Evolutionary conservation across 139 green algal genomes (phyloP).

Genomic region (Tetraselmis chui): DNA sequence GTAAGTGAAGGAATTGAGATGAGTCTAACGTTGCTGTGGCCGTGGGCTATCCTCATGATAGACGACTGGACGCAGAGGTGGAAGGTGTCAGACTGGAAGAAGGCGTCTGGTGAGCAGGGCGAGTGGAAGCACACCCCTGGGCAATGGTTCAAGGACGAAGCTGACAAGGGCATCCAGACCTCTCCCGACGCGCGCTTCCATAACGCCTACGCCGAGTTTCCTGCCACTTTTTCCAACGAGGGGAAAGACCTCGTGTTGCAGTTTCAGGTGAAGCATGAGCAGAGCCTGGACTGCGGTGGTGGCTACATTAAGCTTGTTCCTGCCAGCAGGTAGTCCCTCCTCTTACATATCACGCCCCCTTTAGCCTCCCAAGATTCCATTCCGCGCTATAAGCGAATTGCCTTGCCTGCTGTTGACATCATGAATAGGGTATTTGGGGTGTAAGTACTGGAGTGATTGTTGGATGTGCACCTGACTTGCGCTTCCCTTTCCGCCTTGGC

Average conservation of each 20-base stretch:
- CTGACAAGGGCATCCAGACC: constrained; percentile 75
- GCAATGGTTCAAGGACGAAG: constrained; percentile 57
- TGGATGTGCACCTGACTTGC: too few species aligned
- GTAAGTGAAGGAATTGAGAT: too few species aligned
- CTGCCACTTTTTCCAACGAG: constrained; percentile 65
- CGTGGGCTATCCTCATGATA: too few species aligned
- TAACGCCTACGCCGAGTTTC: constrained; percentile 48
- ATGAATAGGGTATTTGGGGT: too few species aligned
- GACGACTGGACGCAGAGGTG: constrained; percentile 32
- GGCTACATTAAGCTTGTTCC: constrained; percentile 88
- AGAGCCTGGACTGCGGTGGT: constrained; percentile 83
- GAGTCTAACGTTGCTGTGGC: too few species aligned
- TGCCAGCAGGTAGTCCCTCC: constrained; percentile 6
- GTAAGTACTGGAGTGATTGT: too few species aligned
- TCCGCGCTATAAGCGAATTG: too few species aligned
- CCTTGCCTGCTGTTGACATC: too few species aligned
- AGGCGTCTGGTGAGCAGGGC: constrained; percentile 51
- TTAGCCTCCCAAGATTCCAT: too few species aligned
- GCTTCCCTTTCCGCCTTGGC: too few species aligned
- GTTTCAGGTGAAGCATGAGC: constrained; percentile 85
- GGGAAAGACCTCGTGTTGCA: constrained; percentile 81
- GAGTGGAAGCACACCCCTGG: constrained; percentile 60
- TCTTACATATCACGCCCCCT: too few species aligned
- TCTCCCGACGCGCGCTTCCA: constrained; percentile 71
- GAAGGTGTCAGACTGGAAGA: constrained; percentile 65